Conservation (phyloP, 495 filamentous ascomycete genomes). For the Thermothielavioides terrestris region DNA sequence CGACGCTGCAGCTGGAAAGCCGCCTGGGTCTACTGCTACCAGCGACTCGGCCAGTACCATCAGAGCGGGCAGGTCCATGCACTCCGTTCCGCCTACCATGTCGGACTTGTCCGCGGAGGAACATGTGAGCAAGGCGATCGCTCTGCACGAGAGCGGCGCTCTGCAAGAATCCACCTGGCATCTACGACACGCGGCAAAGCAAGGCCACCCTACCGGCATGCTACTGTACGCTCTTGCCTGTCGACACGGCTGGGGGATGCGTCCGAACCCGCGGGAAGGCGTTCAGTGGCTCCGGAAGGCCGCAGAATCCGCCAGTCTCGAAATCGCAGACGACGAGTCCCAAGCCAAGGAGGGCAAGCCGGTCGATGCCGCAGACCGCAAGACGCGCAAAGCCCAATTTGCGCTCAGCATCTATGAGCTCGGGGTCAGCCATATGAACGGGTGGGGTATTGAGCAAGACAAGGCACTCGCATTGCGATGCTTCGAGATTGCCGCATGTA, state of each 20-base stretch:
- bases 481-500: constrained; percentile 89
- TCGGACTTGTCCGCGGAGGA: constrained; percentile 66
- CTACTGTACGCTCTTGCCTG: constrained; percentile 91
- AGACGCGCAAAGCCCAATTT: constrained; percentile 81
- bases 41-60: constrained; percentile 60
- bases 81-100: constrained; percentile 38
- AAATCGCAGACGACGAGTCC: constrained; percentile 73
- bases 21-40: constrained; percentile 46
- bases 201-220: constrained; percentile 85
- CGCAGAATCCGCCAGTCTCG: constrained; percentile 71
- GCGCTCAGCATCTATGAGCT: constrained; percentile 92
- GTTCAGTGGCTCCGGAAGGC: constrained; percentile 85
- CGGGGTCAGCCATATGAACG: constrained; percentile 94
- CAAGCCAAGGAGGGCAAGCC: constrained; percentile 52
- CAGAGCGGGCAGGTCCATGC: constrained; percentile 47
- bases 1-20: constrained; percentile 29
- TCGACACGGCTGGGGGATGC: constrained; percentile 98
- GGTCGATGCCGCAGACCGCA: constrained; percentile 57
- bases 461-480: constrained; percentile 80
- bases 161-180: constrained; percentile 93
- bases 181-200: constrained; percentile 77
- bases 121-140: constrained; percentile 80
- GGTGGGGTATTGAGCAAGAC: constrained; percentile 93
- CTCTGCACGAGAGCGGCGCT: constrained; percentile 74
- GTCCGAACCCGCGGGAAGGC: constrained; percentile 77